A percentile compares a stretch with the other conserved stretches of the same genome.
These are phyloP conservation scores for Xylariomycetidae sp. DNA, from an alignment of 2,329 filamentous ascomycete genomes.

Conservation along the genomic window DNA sequence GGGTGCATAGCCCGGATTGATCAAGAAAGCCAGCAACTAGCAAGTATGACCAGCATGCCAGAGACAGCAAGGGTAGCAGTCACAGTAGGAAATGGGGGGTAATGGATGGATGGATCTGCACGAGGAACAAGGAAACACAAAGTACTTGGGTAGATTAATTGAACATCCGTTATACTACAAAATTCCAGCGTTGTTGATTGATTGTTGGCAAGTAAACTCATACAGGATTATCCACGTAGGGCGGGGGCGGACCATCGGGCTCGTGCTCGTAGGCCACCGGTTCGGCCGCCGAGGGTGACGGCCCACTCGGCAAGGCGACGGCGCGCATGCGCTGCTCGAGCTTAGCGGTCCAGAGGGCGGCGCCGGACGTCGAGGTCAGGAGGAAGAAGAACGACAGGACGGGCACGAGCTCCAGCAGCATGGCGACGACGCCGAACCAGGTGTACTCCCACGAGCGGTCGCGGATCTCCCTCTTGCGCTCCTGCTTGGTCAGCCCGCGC, in stretches of 20 bases:
- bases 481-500: constrained; percentile 66
- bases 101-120: no score
- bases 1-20: no score
- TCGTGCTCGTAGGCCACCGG: constrained; percentile 17
- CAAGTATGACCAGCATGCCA: no score
- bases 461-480: constrained; percentile 66
- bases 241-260: constrained; percentile 29
- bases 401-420: constrained; percentile 83
- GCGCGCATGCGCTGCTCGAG: constrained; percentile 57
- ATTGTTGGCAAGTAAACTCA: no score
- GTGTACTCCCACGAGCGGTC: constrained; percentile 75
- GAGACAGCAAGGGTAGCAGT: no score
- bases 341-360: constrained; percentile 79
- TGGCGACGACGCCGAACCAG: constrained; percentile 85
- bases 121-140: no score
- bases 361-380: constrained; percentile 78
- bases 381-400: constrained; percentile 92
- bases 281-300: constrained; percentile 8
- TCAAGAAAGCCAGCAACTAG: no score
- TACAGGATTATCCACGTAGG: constrained; percentile 34
- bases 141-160: no score
- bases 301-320: constrained; percentile 14
- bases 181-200: no score
- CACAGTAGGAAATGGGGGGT: no score
- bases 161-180: no score